Percentiles rank a stretch among this genome's conserved stretches.
These are phyloP conservation scores for Microbotryomycetes sp. DNA, from an alignment of 1,284 basidiomycete species.

Conservation along the genomic window DNA sequence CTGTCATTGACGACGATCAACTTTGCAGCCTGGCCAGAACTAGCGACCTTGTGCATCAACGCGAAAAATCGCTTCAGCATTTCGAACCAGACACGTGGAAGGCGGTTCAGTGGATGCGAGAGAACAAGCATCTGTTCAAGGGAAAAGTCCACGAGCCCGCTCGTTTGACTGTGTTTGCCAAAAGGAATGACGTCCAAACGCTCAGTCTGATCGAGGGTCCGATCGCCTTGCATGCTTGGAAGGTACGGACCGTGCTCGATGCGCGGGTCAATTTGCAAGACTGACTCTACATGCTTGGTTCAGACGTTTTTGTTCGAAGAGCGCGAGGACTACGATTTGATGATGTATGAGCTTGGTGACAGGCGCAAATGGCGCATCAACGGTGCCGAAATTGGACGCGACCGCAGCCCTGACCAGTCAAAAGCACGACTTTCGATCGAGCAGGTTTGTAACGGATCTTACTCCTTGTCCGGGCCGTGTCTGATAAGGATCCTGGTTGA, in stretches of 20 bases:
- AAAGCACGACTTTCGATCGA: background rate
- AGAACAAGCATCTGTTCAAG: conserved; percentile 61
- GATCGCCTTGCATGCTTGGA: conserved; percentile 55
- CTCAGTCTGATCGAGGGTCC: conserved; percentile 66
- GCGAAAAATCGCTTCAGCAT: conserved; percentile 4
- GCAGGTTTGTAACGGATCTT: conserved; percentile 9
- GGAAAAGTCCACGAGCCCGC: conserved; percentile 79
- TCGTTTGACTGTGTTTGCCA: conserved; percentile 61
- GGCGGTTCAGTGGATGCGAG: conserved; percentile 68
- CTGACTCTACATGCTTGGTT: too few relatives aligned
- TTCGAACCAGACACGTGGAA: conserved; percentile 9
- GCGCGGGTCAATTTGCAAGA: too few relatives aligned
- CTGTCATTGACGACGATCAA: too few relatives aligned
- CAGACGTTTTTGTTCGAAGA: conserved; percentile 82
- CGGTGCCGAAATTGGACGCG: conserved; percentile 33
- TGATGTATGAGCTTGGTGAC: conserved; percentile 55
- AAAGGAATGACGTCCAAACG: conserved; percentile 45
- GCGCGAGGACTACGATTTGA: conserved; percentile 64
- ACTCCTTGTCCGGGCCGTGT: too few relatives aligned
- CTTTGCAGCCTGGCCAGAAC: too few relatives aligned
- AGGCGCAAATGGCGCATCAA: conserved; percentile 46
- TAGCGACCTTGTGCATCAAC: background rate
- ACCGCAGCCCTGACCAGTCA: background rate
- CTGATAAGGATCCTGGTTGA: too few relatives aligned
- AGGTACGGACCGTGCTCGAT: conserved; percentile 45